Evolutionary conservation across 306 rosid genomes (phyloP), one percentile per base, ranked within the genome.

Genomic region (Lithocarpus polystachyus): DNA sequence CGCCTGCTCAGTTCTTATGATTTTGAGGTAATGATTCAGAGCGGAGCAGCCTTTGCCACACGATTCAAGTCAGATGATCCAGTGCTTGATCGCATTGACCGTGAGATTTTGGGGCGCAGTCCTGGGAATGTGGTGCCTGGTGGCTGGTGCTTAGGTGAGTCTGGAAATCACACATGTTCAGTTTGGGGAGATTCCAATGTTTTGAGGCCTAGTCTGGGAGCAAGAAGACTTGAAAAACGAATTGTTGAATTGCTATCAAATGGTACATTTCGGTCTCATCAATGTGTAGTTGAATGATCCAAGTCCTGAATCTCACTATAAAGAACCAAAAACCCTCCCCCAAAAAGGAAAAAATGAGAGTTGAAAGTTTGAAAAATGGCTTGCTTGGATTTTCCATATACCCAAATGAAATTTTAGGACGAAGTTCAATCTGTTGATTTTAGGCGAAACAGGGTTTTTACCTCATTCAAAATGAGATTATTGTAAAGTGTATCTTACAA

Each of bases 81-180:
- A 5, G 61, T 91, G 7, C 94, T 95, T n/a, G 92, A 91, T 83
- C 89, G 85, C n/a, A 93, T 95, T 0, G 99, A 95, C 88, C 54
- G 23, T 35, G 89, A 93, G 59, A 61, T 93, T 55, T 76, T 95
- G 87, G 79, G 85, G 23, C 92, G 96, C 19, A 61, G 76, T 29
- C 81, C 68, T 13, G 73, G 87, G 24, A 82, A 85, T 1, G 88
- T 86, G 64, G 88, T 90, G 80, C 97, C 99, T 0, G 98, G 99
- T 74, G 99, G 99, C 14, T 95, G 99, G 99, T 95, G 99, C 86
- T 76, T 93, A 79, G 98, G 97, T 24, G 94, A 86, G 87, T 76
- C 90, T 65, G 90, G 88, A 72, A 95, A 95, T 61, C 84, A 18
- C 72, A 86, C 97, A 0, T 95, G 99, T 78, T 80, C 89, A 5